phyloP scores from a whole-genome alignment of 2,329 filamentous ascomycete genomes.

The Xylariales sp. region DNA sequence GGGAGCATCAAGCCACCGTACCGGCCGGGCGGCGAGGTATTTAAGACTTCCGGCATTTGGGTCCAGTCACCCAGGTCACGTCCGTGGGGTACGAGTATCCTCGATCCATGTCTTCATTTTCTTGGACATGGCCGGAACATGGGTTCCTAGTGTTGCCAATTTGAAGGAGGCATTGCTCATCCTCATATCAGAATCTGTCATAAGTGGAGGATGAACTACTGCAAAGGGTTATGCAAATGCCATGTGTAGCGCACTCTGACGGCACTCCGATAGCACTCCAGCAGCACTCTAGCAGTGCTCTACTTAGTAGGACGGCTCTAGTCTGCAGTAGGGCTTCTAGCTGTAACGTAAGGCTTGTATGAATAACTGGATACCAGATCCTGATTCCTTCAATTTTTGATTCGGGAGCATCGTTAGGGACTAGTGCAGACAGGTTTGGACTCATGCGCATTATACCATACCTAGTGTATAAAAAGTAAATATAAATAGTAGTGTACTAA shows the following conservation, averaged over 20 bases:
- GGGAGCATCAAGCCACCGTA: conserved; percentile 31
- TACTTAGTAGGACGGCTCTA: too few species aligned
- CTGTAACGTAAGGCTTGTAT: not conserved
- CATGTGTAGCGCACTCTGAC: conserved; percentile 1
- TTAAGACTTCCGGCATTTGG: conserved; percentile 35
- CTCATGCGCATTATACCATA: conserved; percentile 21
- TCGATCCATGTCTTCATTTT: conserved; percentile 15
- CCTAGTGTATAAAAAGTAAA: conserved; percentile 1
- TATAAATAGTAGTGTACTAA: not conserved
- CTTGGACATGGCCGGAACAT: conserved; percentile 21
- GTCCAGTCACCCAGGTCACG: conserved; percentile 13
- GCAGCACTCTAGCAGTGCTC: too few species aligned
- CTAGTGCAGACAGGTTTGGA: not conserved
- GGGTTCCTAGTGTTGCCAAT: conserved; percentile 36
- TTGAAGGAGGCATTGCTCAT: conserved; percentile 36
- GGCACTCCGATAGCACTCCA: too few species aligned
- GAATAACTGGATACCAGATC: conserved; percentile 5
- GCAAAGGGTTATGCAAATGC: conserved; percentile 31
- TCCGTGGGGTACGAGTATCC: conserved; percentile 30
- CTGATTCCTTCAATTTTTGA: conserved; percentile 17
- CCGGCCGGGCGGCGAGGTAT: conserved; percentile 33
- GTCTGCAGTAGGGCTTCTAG: too few species aligned
- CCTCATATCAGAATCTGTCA: conserved; percentile 31
- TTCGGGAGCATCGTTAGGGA: not conserved
- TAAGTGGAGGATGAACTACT: conserved; percentile 29